phyloP scores from a whole-genome alignment of 805 yeast species.

The Torulaspora gathmanii region DNA sequence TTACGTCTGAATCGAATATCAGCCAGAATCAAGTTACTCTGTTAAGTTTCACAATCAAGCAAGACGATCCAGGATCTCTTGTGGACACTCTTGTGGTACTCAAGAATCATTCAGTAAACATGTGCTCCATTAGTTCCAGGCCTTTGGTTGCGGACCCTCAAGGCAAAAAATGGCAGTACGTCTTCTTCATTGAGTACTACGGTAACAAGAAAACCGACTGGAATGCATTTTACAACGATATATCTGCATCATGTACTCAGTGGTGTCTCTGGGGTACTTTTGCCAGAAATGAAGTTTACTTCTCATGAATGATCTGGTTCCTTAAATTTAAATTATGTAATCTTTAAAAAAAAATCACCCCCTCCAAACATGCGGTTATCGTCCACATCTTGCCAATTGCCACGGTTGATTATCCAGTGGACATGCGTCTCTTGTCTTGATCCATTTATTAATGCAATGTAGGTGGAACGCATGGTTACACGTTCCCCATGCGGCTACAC shows the following conservation, averaged over 20 bases:
- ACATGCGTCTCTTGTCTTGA: constrained; percentile 90
- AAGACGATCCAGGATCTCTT: constrained; percentile 69
- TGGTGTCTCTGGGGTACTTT: constrained; percentile 59
- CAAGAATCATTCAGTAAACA: constrained; percentile 51
- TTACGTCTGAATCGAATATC: constrained; percentile 15
- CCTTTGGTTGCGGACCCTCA: constrained; percentile 44
- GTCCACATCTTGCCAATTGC: constrained; percentile 71
- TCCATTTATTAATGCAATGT: constrained; percentile 95
- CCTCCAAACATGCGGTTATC: constrained; percentile 32
- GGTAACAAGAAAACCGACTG: constrained; percentile 30
- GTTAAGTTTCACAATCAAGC: constrained; percentile 59
- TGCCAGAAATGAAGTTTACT: constrained; percentile 42
- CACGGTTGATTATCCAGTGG: constrained; percentile 94
- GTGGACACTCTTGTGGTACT: constrained; percentile 59
- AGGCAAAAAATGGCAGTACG: constrained; percentile 62
- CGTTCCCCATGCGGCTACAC: constrained; percentile 95
- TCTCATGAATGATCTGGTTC: constrained; percentile 14
- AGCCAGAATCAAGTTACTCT: constrained; percentile 41
- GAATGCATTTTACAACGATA: constrained; percentile 39
- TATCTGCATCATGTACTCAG: constrained; percentile 44
- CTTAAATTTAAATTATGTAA: neutral
- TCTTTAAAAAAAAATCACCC: neutral
- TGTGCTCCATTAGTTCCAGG: constrained; percentile 70
- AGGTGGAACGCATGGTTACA: constrained; percentile 98
- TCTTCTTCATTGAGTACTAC: constrained; percentile 66